These are phyloP conservation scores for Saccharomycopsis oosterbeekiorum DNA, from an alignment of 805 yeast genomes.

Conservation along the genomic window DNA sequence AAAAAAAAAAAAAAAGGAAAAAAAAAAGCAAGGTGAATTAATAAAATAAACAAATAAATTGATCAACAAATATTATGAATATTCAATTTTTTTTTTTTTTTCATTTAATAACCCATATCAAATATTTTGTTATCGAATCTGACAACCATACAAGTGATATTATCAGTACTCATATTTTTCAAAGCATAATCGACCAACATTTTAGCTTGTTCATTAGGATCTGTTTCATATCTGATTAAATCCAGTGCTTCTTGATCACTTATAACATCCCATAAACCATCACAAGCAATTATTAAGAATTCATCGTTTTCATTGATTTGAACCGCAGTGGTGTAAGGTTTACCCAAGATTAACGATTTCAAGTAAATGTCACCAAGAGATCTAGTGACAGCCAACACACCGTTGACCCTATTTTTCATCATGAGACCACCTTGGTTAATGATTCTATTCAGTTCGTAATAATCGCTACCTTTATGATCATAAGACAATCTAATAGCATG, in stretches of 20 bases:
- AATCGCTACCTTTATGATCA: slow-evolving; percentile 89
- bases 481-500: slow-evolving; percentile 72
- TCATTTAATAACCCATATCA: not conserved
- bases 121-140: slow-evolving; percentile 18
- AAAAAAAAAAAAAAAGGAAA: not conserved
- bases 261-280: slow-evolving; percentile 94
- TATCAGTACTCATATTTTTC: slow-evolving; percentile 74
- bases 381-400: slow-evolving; percentile 89
- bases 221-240: slow-evolving; percentile 42
- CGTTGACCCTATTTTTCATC: slow-evolving; percentile 87
- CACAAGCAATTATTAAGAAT: slow-evolving; percentile 85
- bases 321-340: slow-evolving; percentile 87
- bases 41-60: not conserved
- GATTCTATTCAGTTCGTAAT: slow-evolving; percentile 65
- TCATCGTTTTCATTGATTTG: slow-evolving; percentile 59
- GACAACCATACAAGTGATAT: slow-evolving; percentile 88
- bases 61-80: not conserved
- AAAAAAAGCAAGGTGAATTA: not conserved
- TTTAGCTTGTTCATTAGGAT: slow-evolving; percentile 60
- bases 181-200: slow-evolving; percentile 64
- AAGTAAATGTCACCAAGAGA: slow-evolving; percentile 90
- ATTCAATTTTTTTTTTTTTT: not conserved
- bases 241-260: slow-evolving; percentile 79
- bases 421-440: slow-evolving; percentile 75
- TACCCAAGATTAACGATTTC: slow-evolving; percentile 80